These are phyloP conservation scores for Smallanthus sonchifolius DNA, from an alignment of 129 eudicot genomes.

Conservation along the genomic window DNA sequence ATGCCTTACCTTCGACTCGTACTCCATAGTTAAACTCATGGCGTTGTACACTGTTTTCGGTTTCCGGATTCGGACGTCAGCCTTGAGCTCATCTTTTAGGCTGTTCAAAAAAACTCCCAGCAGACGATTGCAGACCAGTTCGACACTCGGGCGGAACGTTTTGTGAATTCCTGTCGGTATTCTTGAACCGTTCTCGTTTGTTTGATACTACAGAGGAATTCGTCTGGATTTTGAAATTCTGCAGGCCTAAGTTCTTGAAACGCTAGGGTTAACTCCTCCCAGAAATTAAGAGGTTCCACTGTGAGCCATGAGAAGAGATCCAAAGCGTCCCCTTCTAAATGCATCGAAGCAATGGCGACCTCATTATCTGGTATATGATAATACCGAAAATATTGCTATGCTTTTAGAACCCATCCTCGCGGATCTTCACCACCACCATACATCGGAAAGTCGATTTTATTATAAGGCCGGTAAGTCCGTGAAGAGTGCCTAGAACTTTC, in stretches of 20 bases:
- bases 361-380: neutral
- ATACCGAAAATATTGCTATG: neutral
- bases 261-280: too few relatives aligned
- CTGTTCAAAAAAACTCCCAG: neutral
- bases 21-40: neutral
- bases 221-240: neutral
- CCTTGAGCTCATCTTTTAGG: neutral
- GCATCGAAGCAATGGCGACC: neutral
- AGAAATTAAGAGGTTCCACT: too few relatives aligned
- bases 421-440: neutral
- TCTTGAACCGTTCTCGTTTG: too few relatives aligned
- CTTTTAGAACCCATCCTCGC: neutral
- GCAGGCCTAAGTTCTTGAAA: neutral
- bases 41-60: neutral
- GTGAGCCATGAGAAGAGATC: too few relatives aligned
- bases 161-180: neutral
- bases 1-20: neutral
- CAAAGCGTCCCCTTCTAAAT: too few relatives aligned
- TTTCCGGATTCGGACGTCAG: neutral
- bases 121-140: neutral
- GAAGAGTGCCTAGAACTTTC: neutral
- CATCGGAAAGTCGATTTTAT: too few relatives aligned
- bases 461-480: neutral
- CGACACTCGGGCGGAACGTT: neutral
- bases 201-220: too few relatives aligned